A percentile compares a stretch with the other conserved stretches of the same genome.
Conservation (phyloP, 495 filamentous ascomycete genomes). For the Chaetomium fimeti region DNA sequence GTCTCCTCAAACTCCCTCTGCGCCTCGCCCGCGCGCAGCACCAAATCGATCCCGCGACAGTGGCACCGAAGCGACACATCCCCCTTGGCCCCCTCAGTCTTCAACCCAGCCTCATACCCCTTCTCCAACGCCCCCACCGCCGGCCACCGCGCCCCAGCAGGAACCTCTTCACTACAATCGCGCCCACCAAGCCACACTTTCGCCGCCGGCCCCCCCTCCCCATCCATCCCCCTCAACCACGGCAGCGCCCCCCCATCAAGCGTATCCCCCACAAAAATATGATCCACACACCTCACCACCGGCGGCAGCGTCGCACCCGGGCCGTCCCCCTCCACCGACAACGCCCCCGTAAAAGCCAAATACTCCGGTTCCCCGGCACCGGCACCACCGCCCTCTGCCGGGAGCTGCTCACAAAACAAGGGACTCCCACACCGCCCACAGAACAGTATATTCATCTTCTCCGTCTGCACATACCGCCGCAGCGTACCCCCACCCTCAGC, state of each 20-base stretch:
- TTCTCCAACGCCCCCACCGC: not conserved
- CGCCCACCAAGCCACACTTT: slow-evolving; percentile 26
- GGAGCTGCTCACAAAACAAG: slow-evolving; percentile 40
- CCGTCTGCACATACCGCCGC: slow-evolving; percentile 38
- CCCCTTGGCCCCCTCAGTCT: slow-evolving; percentile 21
- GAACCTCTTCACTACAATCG: slow-evolving; percentile 28
- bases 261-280: slow-evolving; percentile 48
- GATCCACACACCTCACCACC: slow-evolving; percentile 31
- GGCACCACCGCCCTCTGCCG: not conserved
- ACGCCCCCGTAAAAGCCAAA: slow-evolving; percentile 33
- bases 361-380: too few relatives aligned
- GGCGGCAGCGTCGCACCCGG: slow-evolving; percentile 8
- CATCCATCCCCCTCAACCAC: slow-evolving; percentile 39
- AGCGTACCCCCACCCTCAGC: slow-evolving; percentile 24
- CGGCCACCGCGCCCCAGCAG: not conserved
- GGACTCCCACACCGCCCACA: slow-evolving; percentile 49
- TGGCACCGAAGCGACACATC: slow-evolving; percentile 45
- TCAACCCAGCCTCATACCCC: slow-evolving; percentile 7
- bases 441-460: slow-evolving; percentile 36
- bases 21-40: slow-evolving; percentile 31
- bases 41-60: slow-evolving; percentile 50
- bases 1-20: slow-evolving; percentile 25
- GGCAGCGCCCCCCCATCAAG: slow-evolving; percentile 45
- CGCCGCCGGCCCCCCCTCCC: slow-evolving; percentile 21
- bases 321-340: slow-evolving; percentile 30